Percentiles rank a stretch among this genome's conserved stretches.
Evolutionary conservation across 176 grass and related monocot genomes (phyloP).

Genomic region (Saccharum spontaneum): DNA sequence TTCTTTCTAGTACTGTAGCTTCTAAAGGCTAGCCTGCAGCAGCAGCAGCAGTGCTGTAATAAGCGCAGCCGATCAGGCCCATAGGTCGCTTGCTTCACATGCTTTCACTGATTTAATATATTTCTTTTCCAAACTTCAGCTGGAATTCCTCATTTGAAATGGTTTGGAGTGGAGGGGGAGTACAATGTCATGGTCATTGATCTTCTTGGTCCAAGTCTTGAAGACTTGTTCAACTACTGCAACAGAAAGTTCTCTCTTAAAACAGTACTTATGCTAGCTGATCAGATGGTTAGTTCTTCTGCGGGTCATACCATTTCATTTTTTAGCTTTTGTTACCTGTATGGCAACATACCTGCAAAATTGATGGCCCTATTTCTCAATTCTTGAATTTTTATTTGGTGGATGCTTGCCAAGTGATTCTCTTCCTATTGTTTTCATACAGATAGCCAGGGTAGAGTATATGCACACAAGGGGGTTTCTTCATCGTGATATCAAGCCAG

Average conservation of each 20-base stretch:
- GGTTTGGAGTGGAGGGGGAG: constrained; percentile 87
- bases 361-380: not conserved
- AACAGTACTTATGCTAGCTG: constrained; percentile 86
- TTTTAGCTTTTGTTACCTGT: constrained; percentile 13
- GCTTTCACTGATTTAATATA: constrained; percentile 21
- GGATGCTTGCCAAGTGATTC: constrained; percentile 13
- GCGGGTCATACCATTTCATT: not conserved
- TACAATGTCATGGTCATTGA: constrained; percentile 97
- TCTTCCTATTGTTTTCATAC: constrained; percentile 27
- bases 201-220: constrained; percentile 89
- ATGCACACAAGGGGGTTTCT: constrained; percentile 93
- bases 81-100: not conserved
- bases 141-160: constrained; percentile 82
- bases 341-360: constrained; percentile 7
- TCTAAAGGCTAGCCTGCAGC: no score
- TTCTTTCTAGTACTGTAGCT: no score
- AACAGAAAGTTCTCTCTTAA: constrained; percentile 86
- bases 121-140: constrained; percentile 49
- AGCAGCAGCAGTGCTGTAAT: no score
- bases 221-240: constrained; percentile 86
- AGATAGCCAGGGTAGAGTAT: constrained; percentile 88
- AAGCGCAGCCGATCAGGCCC: no score
- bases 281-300: constrained; percentile 63
- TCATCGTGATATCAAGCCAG: constrained; percentile 95
- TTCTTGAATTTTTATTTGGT: not conserved